Evolutionary conservation across 768 basidiomycete genomes (phyloP).

Genomic region (Chalciporus piperatus): DNA sequence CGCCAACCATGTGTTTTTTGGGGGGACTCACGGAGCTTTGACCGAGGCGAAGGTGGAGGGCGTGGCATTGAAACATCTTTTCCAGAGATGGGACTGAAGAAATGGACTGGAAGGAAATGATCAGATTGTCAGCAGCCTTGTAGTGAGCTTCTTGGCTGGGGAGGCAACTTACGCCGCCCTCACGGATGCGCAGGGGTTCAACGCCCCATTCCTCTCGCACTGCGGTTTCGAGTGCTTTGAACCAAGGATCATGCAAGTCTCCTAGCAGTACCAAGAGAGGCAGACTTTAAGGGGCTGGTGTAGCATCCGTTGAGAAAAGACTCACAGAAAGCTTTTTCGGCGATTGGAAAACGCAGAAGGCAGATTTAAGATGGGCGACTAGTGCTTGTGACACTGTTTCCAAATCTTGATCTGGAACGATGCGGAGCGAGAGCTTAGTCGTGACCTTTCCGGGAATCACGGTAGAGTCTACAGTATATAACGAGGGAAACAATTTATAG

Average conservation of each 20-base stretch:
- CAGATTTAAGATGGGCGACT: conserved; percentile 50
- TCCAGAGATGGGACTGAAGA: conserved; percentile 94
- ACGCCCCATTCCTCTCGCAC: conserved; percentile 86
- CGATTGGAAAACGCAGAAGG: conserved; percentile 61
- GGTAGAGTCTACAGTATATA: conserved; percentile 61
- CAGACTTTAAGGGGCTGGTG: neutral
- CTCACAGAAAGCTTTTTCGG: conserved; percentile 70
- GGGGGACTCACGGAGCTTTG: conserved; percentile 69
- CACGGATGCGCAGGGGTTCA: conserved; percentile 82
- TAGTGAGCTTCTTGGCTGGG: neutral
- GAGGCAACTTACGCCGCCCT: conserved; percentile 74
- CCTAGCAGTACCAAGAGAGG: conserved; percentile 64
- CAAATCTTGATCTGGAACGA: conserved; percentile 91
- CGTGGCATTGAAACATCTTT: conserved; percentile 84
- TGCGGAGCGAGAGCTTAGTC: conserved; percentile 85
- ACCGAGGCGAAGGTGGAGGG: conserved; percentile 92
- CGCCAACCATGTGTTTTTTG: too few relatives aligned
- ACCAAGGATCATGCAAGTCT: conserved; percentile 80
- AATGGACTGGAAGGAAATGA: conserved; percentile 59
- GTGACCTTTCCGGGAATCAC: conserved; percentile 84
- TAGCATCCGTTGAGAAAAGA: neutral
- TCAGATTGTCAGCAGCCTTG: neutral
- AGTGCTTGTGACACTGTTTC: conserved; percentile 64
- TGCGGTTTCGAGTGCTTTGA: conserved; percentile 78
- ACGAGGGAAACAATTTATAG: neutral